phyloP scores from a whole-genome alignment of 495 filamentous ascomycete species.

The Aspergillus sclerotiicarbonarius region DNA sequence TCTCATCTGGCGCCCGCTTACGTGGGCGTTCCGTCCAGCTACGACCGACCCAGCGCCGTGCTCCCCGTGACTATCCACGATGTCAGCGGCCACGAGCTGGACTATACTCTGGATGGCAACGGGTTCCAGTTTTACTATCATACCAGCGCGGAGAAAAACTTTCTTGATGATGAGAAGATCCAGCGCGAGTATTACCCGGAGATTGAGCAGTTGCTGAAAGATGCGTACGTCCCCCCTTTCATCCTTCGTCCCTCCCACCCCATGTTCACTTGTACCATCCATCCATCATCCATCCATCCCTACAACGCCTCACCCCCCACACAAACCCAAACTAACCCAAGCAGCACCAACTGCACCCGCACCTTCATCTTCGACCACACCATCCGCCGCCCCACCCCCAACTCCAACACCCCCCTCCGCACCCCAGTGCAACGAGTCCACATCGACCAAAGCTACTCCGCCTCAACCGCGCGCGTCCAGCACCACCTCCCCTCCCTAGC shows the following conservation, averaged over 20 bases:
- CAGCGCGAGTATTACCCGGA: constrained; percentile 65
- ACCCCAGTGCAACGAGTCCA: constrained; percentile 67
- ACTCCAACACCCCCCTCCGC: constrained; percentile 37
- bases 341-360: constrained; percentile 50
- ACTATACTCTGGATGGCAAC: constrained; percentile 47
- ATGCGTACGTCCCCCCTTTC: constrained; percentile 38
- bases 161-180: constrained; percentile 66
- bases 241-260: not conserved
- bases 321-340: not conserved
- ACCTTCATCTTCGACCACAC: constrained; percentile 78
- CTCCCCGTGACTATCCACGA: constrained; percentile 42
- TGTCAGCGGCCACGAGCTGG: constrained; percentile 47
- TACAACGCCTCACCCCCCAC: not conserved
- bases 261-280: not conserved
- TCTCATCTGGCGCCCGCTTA: constrained; percentile 51
- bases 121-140: constrained; percentile 54
- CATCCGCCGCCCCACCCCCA: constrained; percentile 54
- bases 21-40: constrained; percentile 50
- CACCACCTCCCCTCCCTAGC: constrained; percentile 65
- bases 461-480: constrained; percentile 53
- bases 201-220: constrained; percentile 62
- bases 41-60: constrained; percentile 37
- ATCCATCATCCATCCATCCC: not conserved
- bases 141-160: constrained; percentile 46
- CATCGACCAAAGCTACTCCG: constrained; percentile 69